phyloP scores from a whole-genome alignment of 768 basidiomycete genomes.

The Xerocomellus chrysenteron region DNA sequence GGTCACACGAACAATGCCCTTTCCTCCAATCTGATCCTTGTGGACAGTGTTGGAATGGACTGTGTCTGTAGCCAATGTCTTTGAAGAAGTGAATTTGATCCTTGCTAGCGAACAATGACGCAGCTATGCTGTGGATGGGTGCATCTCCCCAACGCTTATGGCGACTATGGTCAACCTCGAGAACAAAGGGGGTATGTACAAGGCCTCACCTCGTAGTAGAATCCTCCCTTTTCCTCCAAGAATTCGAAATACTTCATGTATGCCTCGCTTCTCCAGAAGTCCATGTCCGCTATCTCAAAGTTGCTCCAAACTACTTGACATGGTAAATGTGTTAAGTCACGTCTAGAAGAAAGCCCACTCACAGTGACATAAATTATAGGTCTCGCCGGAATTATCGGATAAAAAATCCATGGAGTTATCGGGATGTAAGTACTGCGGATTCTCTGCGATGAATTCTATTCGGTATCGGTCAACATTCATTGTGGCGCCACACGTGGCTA shows the following conservation, averaged over 20 bases:
- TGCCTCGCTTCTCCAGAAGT: constrained; percentile 80
- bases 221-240: constrained; percentile 78
- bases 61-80: constrained; percentile 90
- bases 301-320: constrained; percentile 77
- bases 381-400: constrained; percentile 63
- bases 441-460: constrained; percentile 52
- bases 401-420: constrained; percentile 64
- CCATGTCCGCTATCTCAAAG: constrained; percentile 86
- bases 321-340: background rate
- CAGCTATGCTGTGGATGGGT: constrained; percentile 88
- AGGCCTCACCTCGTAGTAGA: constrained; percentile 74
- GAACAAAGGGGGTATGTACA: background rate
- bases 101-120: constrained; percentile 82
- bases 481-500: constrained; percentile 22
- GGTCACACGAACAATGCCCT: constrained; percentile 88
- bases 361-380: constrained; percentile 69
- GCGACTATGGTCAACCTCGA: constrained; percentile 1
- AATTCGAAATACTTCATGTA: constrained; percentile 83
- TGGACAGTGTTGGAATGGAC: constrained; percentile 93
- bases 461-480: constrained; percentile 37
- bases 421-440: constrained; percentile 55
- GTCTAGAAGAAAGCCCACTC: constrained; percentile 16
- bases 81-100: constrained; percentile 94
- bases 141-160: constrained; percentile 90
- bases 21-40: constrained; percentile 68